These are phyloP conservation scores for Wallacemonas rigidus DNA, from an alignment of 208 protist species.

Conservation along the genomic window DNA sequence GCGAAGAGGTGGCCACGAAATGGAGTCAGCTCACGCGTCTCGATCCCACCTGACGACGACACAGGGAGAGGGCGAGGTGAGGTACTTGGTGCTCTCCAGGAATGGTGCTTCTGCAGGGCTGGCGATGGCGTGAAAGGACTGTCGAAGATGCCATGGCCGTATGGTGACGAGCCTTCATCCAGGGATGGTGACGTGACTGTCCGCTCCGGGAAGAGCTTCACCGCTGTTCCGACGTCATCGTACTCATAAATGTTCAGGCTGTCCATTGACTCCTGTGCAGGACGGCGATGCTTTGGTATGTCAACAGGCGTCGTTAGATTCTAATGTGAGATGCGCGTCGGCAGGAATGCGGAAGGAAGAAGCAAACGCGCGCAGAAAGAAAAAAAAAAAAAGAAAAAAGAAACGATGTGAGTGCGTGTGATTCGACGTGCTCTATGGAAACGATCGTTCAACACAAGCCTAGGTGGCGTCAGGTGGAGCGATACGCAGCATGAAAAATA, in stretches of 20 bases:
- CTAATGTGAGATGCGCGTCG: too few relatives aligned
- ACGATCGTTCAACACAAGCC: too few relatives aligned
- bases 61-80: neutral
- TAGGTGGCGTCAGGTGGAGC: too few relatives aligned
- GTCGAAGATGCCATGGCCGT: neutral
- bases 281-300: too few relatives aligned
- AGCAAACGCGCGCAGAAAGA: too few relatives aligned
- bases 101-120: neutral
- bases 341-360: too few relatives aligned
- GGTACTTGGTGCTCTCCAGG: neutral
- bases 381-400: too few relatives aligned
- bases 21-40: neutral
- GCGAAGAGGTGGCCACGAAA: slow-evolving; percentile 7
- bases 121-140: slow-evolving; percentile 15
- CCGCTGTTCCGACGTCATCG: neutral
- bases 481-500: slow-evolving; percentile 11
- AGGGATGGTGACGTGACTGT: slow-evolving; percentile 7
- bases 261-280: neutral
- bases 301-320: too few relatives aligned
- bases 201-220: neutral
- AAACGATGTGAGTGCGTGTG: too few relatives aligned
- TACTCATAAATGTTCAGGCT: slow-evolving; percentile 15
- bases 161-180: slow-evolving; percentile 13
- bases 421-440: too few relatives aligned
- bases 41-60: neutral